phyloP scores from a whole-genome alignment of 176 grass and related monocot species.

The Paspalum notatum region DNA sequence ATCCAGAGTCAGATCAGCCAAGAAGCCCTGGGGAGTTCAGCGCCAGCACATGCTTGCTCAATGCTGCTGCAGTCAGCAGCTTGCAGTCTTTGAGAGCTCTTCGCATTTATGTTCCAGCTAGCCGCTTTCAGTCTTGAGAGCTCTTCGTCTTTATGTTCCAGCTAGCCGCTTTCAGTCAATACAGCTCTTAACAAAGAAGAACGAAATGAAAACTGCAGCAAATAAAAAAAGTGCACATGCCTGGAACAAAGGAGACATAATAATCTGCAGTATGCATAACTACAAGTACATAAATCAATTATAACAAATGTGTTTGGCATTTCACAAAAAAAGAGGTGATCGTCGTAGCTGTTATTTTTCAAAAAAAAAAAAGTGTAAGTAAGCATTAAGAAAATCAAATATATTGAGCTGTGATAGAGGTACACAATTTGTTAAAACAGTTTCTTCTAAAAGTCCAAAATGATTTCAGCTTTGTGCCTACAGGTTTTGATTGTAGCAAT shows the following conservation, averaged over 20 bases:
- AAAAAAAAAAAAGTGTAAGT: neutral
- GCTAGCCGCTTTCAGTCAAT: too few species aligned
- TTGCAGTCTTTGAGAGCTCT: too few species aligned
- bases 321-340: neutral
- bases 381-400: neutral
- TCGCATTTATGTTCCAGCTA: too few species aligned
- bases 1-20: too few species aligned
- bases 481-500: too few species aligned
- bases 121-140: slow-evolving; percentile 31
- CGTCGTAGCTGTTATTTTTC: neutral
- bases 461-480: neutral
- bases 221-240: neutral
- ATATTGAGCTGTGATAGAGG: neutral
- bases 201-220: too few species aligned
- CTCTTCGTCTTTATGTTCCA: slow-evolving; percentile 10
- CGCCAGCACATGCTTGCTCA: slow-evolving; percentile 10
- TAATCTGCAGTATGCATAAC: neutral
- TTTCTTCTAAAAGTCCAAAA: neutral
- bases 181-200: too few species aligned
- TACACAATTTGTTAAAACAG: neutral
- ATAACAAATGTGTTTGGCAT: neutral
- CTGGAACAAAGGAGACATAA: neutral
- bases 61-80: neutral
- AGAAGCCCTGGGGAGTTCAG: too few species aligned
- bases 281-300: neutral